Evolutionary conservation across 2,329 filamentous ascomycete species (phyloP).

Genomic region (Pseudogymnoascus destructans): DNA sequence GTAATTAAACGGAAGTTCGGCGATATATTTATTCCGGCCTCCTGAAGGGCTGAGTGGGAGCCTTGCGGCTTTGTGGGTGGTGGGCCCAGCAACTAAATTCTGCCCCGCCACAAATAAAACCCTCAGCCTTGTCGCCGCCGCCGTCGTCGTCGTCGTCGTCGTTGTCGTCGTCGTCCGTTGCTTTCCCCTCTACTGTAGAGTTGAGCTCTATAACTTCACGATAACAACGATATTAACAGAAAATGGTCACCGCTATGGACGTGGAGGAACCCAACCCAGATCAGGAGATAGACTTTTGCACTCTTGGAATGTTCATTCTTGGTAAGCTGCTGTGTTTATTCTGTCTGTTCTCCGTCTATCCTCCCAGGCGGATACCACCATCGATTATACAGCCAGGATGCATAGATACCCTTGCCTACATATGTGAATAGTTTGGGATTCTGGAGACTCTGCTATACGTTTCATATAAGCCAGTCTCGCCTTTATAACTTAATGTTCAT

Average conservation of each 20-base stretch:
- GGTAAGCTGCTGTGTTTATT: constrained; percentile 33
- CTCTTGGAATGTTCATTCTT: constrained; percentile 62
- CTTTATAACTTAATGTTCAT: not conserved
- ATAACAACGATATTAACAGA: not conserved
- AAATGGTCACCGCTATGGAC: constrained; percentile 21
- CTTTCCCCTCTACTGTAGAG: not conserved
- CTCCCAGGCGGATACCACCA: not conserved
- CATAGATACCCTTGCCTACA: not conserved
- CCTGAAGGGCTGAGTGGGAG: not conserved
- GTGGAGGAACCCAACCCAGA: constrained; percentile 15
- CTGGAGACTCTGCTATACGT: not conserved
- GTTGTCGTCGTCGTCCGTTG: not conserved
- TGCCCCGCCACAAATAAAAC: constrained; percentile 3
- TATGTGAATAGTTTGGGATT: constrained; percentile 3
- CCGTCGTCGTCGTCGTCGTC: not conserved
- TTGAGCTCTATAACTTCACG: not conserved
- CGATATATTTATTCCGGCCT: not conserved
- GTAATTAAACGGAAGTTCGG: not conserved
- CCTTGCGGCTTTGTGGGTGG: not conserved
- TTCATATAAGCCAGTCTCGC: not conserved
- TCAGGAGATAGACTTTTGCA: constrained; percentile 50
- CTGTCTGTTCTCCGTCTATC: not conserved
- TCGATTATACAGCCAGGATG: not conserved
- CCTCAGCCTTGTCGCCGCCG: not conserved
- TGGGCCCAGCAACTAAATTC: not conserved